Evolutionary conservation across 2,329 filamentous ascomycete genomes (phyloP).

Genomic region (Microcera coccophila): DNA sequence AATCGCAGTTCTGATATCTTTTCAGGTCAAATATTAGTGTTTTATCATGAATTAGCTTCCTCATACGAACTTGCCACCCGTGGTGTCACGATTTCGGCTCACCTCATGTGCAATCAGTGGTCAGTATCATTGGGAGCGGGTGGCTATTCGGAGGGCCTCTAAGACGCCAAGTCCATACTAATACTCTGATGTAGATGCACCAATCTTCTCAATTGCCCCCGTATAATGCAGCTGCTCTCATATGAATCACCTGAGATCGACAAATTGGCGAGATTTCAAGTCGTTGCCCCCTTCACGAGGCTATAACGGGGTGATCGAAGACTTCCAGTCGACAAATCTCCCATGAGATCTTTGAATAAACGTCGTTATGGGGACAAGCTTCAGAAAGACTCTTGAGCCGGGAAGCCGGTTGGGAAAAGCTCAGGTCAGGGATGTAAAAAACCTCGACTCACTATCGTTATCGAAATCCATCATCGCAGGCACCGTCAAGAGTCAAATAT

Average conservation of each 20-base stretch:
- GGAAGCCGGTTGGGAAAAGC: constrained; percentile 22
- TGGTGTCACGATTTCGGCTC: constrained; percentile 2
- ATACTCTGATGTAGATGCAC: constrained; percentile 9
- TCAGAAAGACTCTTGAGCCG: constrained; percentile 20
- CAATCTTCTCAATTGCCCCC: constrained; percentile 6
- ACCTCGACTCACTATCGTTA: constrained; percentile 25
- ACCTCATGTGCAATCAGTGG: not conserved
- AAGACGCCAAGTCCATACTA: constrained; percentile 10
- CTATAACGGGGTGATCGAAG: constrained; percentile 14
- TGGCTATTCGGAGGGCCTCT: not conserved
- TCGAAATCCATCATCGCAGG: constrained; percentile 22
- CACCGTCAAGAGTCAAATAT: constrained; percentile 27
- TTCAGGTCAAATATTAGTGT: constrained; percentile 5
- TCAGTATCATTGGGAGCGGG: constrained; percentile 1
- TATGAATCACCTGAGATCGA: constrained; percentile 23
- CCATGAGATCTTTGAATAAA: constrained; percentile 13
- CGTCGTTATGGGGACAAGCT: constrained; percentile 25
- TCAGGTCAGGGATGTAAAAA: constrained; percentile 15
- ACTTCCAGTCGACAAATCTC: constrained; percentile 14
- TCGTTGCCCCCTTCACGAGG: constrained; percentile 16
- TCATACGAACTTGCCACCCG: constrained; percentile 9
- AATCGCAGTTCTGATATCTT: constrained; percentile 20
- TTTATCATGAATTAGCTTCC: constrained; percentile 16
- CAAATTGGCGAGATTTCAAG: constrained; percentile 21
- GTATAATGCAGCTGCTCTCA: constrained; percentile 25